phyloP scores from a whole-genome alignment of 2,329 filamentous ascomycete genomes.

The Myriosclerotinia duriaeana region DNA sequence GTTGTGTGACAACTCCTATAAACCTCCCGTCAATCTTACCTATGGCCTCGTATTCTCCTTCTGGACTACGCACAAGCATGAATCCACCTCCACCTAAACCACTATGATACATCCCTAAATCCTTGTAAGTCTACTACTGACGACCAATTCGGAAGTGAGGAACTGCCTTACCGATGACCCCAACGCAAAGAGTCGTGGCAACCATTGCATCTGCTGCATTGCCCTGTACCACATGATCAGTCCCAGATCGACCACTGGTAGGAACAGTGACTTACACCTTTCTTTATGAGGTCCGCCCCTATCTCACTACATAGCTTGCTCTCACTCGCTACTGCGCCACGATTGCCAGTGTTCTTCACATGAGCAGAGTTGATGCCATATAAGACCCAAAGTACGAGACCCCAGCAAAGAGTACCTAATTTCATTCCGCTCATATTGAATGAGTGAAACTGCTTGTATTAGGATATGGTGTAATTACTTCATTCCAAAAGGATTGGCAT shows the following conservation, averaged over 20 bases:
- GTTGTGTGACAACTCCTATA: not conserved
- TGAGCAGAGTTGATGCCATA: not conserved
- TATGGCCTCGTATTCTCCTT: slow-evolving; percentile 80
- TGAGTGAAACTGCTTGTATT: not conserved
- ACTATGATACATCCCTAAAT: slow-evolving; percentile 68
- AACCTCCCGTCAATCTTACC: slow-evolving; percentile 27
- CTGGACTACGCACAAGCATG: slow-evolving; percentile 70
- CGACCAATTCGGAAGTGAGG: not conserved
- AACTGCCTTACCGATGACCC: slow-evolving; percentile 58
- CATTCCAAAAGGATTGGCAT: not conserved
- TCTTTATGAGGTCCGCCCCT: slow-evolving; percentile 50
- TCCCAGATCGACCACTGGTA: not conserved
- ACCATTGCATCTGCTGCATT: slow-evolving; percentile 77
- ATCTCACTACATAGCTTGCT: slow-evolving; percentile 53
- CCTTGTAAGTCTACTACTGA: slow-evolving; percentile 12
- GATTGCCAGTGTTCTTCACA: slow-evolving; percentile 6
- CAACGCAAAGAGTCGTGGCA: slow-evolving; percentile 72
- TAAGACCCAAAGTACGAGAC: not conserved
- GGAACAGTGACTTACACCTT: slow-evolving; percentile 44
- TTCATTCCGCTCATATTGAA: not conserved
- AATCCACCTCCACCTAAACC: slow-evolving; percentile 92
- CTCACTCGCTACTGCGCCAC: slow-evolving; percentile 54
- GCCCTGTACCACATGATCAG: slow-evolving; percentile 46
- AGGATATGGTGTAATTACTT: not conserved
- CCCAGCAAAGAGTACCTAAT: slow-evolving; percentile 4